Conservation (phyloP, 345 rosid species). For the Brassica nigra region DNA sequence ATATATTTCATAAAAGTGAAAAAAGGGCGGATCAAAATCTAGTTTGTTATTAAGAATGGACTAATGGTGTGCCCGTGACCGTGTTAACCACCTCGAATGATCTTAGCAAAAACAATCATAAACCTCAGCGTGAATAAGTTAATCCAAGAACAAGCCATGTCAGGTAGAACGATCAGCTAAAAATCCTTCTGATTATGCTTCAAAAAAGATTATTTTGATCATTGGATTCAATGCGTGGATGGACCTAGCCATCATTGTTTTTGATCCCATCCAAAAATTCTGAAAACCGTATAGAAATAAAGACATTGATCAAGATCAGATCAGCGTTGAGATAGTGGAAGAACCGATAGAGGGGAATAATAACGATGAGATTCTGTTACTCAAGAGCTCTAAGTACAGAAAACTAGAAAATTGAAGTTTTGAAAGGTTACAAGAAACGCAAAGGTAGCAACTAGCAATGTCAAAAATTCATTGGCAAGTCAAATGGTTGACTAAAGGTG, state of each 20-base stretch:
- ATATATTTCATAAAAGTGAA: too few species aligned
- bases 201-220: not conserved
- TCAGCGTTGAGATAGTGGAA: conserved; percentile 29
- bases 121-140: not conserved
- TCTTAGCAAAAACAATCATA: not conserved
- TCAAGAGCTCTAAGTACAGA: conserved; percentile 21
- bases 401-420: conserved; percentile 17
- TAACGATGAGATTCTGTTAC: conserved; percentile 28
- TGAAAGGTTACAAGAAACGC: conserved; percentile 30
- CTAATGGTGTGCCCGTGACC: not conserved
- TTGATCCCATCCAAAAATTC: not conserved
- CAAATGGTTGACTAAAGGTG: conserved; percentile 14
- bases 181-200: not conserved
- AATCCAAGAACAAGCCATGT: not conserved
- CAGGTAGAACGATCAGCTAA: not conserved
- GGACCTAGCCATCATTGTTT: not conserved
- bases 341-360: conserved; percentile 33
- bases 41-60: too few species aligned
- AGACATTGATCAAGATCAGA: conserved; percentile 3
- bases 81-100: not conserved
- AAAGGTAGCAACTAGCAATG: conserved; percentile 17
- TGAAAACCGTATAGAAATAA: conserved; percentile 1
- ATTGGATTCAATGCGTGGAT: not conserved
- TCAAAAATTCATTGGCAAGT: conserved; percentile 30
- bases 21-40: too few species aligned